These are phyloP conservation scores for Filosporella fistucella DNA, from an alignment of 495 filamentous ascomycete species.

Conservation along the genomic window DNA sequence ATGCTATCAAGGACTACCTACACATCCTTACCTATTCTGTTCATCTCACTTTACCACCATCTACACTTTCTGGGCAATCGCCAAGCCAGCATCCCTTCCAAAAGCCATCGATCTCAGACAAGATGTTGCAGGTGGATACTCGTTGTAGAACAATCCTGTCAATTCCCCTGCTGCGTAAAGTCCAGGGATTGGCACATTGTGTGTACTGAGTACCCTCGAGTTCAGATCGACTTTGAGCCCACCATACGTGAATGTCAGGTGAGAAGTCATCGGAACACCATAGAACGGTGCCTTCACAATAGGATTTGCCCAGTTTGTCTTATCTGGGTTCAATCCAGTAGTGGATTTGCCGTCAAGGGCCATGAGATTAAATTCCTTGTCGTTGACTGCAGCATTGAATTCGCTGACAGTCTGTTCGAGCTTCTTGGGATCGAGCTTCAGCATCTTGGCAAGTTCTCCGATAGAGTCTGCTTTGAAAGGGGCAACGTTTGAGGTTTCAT, in stretches of 20 bases:
- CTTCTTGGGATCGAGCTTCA: constrained; percentile 2
- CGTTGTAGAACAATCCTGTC: constrained; percentile 7
- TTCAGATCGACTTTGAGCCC: constrained; percentile 4
- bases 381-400: constrained; percentile 10
- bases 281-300: constrained; percentile 4
- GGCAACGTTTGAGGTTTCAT: not conserved
- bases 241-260: constrained; percentile 10
- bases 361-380: constrained; percentile 5
- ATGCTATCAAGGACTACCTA: too few species aligned
- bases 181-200: constrained; percentile 8
- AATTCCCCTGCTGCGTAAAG: constrained; percentile 10
- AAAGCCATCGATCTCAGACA: constrained; percentile 10
- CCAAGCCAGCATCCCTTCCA: constrained; percentile 7
- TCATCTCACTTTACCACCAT: not conserved
- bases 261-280: constrained; percentile 1
- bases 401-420: constrained; percentile 4
- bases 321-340: constrained; percentile 6
- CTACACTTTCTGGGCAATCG: constrained; percentile 6
- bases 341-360: constrained; percentile 6
- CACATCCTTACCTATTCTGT: too few species aligned
- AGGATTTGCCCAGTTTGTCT: constrained; percentile 12
- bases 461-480: constrained; percentile 4
- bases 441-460: not conserved
- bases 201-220: constrained; percentile 1
- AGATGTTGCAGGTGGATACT: constrained; percentile 8